Conservation (phyloP, 495 filamentous ascomycete species). For the Parathielavia appendiculata region DNA sequence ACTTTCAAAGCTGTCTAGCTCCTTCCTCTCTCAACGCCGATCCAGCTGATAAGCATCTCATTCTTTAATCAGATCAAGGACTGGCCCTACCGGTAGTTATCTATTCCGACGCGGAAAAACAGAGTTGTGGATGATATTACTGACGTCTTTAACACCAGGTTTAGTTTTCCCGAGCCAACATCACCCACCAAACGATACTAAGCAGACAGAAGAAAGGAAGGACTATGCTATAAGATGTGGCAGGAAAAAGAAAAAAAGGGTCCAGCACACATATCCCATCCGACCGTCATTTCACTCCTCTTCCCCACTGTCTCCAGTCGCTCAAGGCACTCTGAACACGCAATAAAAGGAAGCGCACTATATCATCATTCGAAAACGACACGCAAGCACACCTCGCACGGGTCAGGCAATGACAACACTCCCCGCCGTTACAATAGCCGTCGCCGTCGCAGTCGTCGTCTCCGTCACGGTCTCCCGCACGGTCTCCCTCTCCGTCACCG, state of each 20-base stretch:
- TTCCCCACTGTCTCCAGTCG: neutral
- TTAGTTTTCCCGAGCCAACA: neutral
- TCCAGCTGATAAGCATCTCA: neutral
- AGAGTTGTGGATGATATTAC: neutral
- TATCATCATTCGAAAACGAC: neutral
- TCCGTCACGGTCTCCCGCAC: slow-evolving; percentile 17
- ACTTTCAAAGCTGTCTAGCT: no score
- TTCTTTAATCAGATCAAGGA: neutral
- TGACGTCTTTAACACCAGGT: neutral
- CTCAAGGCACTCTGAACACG: no score
- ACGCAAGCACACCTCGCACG: neutral
- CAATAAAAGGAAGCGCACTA: no score
- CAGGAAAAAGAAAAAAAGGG: neutral
- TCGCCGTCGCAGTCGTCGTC: slow-evolving; percentile 17
- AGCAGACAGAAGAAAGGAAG: neutral
- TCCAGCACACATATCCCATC: neutral
- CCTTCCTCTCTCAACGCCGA: neutral
- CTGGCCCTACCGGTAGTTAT: neutral
- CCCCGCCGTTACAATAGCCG: neutral
- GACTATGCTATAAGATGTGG: no score
- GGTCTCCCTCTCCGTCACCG: slow-evolving; percentile 16
- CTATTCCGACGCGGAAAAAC: neutral
- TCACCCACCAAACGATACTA: neutral
- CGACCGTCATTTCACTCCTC: neutral
- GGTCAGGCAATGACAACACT: neutral